Base-by-base conservation (phyloP, 2,329 filamentous ascomycete species). In the Fusarium sp. region DNA sequence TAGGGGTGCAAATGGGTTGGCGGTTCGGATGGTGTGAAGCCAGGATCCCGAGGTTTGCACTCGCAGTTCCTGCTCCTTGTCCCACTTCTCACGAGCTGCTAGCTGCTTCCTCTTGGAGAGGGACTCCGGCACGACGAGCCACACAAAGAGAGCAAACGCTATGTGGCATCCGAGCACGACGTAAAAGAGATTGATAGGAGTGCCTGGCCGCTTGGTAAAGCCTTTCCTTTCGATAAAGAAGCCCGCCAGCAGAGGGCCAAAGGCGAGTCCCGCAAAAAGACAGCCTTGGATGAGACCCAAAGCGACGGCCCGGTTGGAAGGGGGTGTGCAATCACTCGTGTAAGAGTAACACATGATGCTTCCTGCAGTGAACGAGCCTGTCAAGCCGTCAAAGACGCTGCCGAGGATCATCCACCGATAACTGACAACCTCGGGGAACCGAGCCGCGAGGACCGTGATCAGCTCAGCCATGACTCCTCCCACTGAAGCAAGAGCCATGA, bases 281-380 rank as follows among this genome's bases (percentile, higher is more conserved):
- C 93, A 95, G 13, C 94, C 95, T 78, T 98, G 94, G 77, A 98
- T 92, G 80, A 95, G 96, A 8, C 95, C 95, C 81, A 98, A 97
- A 6, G 92, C 91, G 9, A 97, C 93, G 69, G 93, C 94, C 23
- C 97, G 91, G 78, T 90, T 91, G 34, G 93, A 92, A 0, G 95
- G 94, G 5, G 93, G 87, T 0, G 95, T 96, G 82, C 95, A 98
- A 82, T 99, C 97, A 45, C 94, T 92, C 14, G 94, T 92, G 82
- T 98, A 99, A 0, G 96, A 95, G 81, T 97, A 92, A 25, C 91
- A 92, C 67, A 97, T 85, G 23, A 92, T 85, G 54, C 93, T 93
- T 32, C 92, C 93, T 1, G 94, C 91, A 1, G 95, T 97, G 81
- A 98, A 98, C 1, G 95, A 98, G 9, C 97, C 97, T 11, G 92